phyloP scores from a whole-genome alignment of 768 basidiomycete genomes.

The Lactifluus rugatus region DNA sequence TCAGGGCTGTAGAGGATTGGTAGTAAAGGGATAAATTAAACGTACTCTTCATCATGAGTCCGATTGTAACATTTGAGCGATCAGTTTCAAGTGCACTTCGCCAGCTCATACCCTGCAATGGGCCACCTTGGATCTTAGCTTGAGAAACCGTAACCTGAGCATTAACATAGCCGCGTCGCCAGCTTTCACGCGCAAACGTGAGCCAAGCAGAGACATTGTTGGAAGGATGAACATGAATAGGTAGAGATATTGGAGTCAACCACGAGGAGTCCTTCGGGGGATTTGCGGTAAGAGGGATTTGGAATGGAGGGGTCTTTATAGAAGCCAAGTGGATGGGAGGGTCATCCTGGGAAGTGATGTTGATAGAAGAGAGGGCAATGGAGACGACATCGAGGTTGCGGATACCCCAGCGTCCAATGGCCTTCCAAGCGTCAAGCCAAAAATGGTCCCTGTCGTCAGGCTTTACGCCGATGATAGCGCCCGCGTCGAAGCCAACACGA shows the following conservation, averaged over 20 bases:
- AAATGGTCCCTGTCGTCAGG: constrained; percentile 36
- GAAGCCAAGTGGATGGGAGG: constrained; percentile 35
- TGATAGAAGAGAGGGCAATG: constrained; percentile 42
- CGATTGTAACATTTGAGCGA: background rate
- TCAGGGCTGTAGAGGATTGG: constrained; percentile 11
- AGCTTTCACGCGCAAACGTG: constrained; percentile 12
- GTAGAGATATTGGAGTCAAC: constrained; percentile 14
- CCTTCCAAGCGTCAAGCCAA: constrained; percentile 47
- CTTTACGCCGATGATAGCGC: constrained; percentile 47
- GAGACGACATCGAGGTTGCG: constrained; percentile 45
- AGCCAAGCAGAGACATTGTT: constrained; percentile 13
- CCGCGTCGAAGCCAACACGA: constrained; percentile 59
- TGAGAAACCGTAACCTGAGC: background rate
- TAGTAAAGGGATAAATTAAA: background rate
- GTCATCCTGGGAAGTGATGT: constrained; percentile 37
- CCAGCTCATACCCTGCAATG: background rate
- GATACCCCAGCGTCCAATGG: constrained; percentile 60
- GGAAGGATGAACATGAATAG: constrained; percentile 10
- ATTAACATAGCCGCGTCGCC: constrained; percentile 5
- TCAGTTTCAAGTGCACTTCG: background rate
- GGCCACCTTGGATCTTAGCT: constrained; percentile 6
- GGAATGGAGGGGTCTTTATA: constrained; percentile 39
- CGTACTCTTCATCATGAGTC: constrained; percentile 47
- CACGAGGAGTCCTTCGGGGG: constrained; percentile 12
- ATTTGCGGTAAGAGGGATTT: constrained; percentile 33